A percentile compares a stretch with the other conserved stretches of the same genome.
These are phyloP conservation scores for Eucalyptus regnans DNA, from an alignment of 345 rosid genomes.

Conservation along the genomic window DNA sequence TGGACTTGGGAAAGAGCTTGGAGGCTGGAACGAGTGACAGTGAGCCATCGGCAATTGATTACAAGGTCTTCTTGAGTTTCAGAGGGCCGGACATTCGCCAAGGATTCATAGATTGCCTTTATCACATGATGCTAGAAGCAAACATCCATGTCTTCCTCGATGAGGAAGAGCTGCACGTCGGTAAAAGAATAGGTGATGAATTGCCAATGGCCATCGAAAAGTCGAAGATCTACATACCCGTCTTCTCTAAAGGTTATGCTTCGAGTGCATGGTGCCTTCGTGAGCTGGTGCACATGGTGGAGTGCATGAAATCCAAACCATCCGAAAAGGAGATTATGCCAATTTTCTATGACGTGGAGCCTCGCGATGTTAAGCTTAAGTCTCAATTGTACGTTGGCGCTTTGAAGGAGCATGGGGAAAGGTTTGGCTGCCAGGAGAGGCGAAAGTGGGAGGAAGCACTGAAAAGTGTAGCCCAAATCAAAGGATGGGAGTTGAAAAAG, in stretches of 20 bases:
- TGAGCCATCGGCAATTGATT: not conserved
- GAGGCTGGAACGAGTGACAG: not conserved
- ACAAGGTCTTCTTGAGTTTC: not conserved
- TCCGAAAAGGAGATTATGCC: not conserved
- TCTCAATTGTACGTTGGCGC: not conserved
- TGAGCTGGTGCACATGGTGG: not conserved
- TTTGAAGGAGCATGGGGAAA: not conserved
- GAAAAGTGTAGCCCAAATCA: not conserved
- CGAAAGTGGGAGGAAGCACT: not conserved
- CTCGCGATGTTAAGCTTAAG: not conserved
- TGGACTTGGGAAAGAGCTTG: not conserved
- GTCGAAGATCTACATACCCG: not conserved
- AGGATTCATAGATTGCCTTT: not conserved
- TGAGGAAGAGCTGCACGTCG: not conserved
- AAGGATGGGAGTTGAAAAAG: not conserved
- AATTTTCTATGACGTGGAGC: not conserved
- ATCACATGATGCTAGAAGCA: not conserved
- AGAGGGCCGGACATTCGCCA: not conserved
- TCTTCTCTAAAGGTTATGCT: not conserved
- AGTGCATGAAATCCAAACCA: not conserved
- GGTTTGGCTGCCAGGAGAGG: not conserved
- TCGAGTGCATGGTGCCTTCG: not conserved
- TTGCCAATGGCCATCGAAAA: accelerated
- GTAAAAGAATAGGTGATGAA: not conserved
- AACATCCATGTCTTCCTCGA: not conserved